These are phyloP conservation scores for Ophiostoma ulmi DNA, from an alignment of 2,329 filamentous ascomycete genomes.

Conservation along the genomic window DNA sequence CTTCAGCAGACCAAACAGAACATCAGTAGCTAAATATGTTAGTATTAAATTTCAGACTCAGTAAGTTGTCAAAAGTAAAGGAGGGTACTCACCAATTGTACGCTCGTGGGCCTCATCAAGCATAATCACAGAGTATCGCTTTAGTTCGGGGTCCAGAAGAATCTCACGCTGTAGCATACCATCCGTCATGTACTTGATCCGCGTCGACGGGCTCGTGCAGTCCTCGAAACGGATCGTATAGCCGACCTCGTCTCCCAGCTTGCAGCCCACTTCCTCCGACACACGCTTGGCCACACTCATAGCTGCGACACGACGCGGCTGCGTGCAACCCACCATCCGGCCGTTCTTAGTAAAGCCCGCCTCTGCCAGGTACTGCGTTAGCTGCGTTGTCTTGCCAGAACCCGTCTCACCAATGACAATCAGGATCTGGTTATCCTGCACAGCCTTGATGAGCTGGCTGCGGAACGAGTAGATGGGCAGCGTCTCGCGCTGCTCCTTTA, in stretches of 20 bases:
- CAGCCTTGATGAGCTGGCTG: conserved; percentile 78
- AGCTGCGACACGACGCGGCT: conserved; percentile 91
- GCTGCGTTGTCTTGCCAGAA: conserved; percentile 92
- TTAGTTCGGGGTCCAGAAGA: conserved; percentile 82
- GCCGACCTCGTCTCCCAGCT: conserved; percentile 81
- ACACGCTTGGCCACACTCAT: conserved; percentile 91
- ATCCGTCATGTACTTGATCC: conserved; percentile 99
- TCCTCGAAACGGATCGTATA: conserved; percentile 99
- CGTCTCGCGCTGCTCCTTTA: conserved; percentile 88
- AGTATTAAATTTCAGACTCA: neutral
- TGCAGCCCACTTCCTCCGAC: conserved; percentile 70
- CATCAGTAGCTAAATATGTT: conserved; percentile 63
- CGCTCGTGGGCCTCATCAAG: conserved; percentile 97
- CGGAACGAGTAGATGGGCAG: conserved; percentile 87
- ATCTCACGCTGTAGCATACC: conserved; percentile 97
- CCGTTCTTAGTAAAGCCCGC: conserved; percentile 81
- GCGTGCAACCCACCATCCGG: conserved; percentile 92
- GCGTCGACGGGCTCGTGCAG: conserved; percentile 77
- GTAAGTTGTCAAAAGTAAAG: neutral
- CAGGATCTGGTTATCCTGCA: conserved; percentile 80
- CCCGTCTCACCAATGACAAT: conserved; percentile 98
- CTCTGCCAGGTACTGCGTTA: conserved; percentile 93
- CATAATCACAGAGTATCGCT: conserved; percentile 93
- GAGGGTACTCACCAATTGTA: conserved; percentile 54
- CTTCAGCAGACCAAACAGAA: conserved; percentile 89